Evolutionary conservation across 768 basidiomycete species (phyloP).

Genomic region (Clitopilus passeckerianus): DNA sequence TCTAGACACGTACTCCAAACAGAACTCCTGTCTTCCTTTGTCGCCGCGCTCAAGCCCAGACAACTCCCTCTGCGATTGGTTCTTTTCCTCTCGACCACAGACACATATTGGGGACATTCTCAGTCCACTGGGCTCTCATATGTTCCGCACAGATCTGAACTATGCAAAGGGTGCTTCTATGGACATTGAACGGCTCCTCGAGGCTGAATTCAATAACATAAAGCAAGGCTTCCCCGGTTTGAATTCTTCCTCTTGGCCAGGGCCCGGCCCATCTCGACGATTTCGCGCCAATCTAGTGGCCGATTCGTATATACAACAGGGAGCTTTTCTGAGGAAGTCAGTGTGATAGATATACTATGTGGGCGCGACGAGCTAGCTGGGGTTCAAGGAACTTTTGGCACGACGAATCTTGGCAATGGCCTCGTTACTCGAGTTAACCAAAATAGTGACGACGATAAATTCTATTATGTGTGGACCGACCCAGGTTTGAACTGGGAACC

Average conservation of each 20-base stretch:
- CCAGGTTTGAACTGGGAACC: conserved; percentile 1
- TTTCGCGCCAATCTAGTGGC: no score
- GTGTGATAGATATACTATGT: no score
- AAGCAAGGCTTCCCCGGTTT: background rate
- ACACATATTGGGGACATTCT: background rate
- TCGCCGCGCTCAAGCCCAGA: background rate
- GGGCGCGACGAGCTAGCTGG: no score
- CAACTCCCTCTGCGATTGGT: background rate
- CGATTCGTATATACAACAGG: background rate
- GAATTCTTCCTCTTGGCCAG: background rate
- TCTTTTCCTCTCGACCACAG: background rate
- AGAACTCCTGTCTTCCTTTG: background rate
- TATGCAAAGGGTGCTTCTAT: no score
- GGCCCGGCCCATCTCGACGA: no score
- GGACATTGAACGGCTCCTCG: background rate
- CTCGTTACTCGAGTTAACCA: no score
- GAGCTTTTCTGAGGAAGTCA: no score
- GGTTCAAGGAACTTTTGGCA: no score
- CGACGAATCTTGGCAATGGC: no score
- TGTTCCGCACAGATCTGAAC: no score
- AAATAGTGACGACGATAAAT: no score
- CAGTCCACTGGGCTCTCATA: background rate
- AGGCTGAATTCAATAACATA: background rate
- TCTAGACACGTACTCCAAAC: background rate
- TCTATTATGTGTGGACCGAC: background rate